Evolutionary conservation across 2,329 filamentous ascomycete genomes (phyloP), one percentile per base, ranked within the genome.

Genomic region (Xenoacremonium recifei): DNA sequence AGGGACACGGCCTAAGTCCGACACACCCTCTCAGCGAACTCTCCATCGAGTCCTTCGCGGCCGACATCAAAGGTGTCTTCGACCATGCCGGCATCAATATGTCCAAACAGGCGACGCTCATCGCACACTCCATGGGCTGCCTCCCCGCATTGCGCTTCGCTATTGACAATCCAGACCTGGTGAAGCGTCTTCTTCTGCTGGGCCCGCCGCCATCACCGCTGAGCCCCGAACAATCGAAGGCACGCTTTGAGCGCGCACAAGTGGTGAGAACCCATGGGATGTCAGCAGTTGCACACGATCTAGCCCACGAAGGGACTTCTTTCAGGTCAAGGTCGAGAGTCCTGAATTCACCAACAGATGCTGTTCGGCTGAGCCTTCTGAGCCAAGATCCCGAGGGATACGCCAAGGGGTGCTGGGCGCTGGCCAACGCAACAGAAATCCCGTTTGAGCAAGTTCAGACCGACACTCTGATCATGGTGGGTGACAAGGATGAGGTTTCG

Each of bases 1-100:
- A 81, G 57, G 77, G 77, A 3, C 76, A 79, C 46, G 77, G 77
- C 1, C 61, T 75, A 6, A 75, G 73, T 2, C 75, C 76, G 0
- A 78, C 76, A 0, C 68, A 66, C 7, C 69, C 76, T 0, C 58
- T 67, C 3, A 70, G 62, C 36, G 49, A 49, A 3, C 39, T 76
- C 10, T 68, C 61, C 5, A 68, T 80, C 27, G 51, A 58, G 1
- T 72, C 67, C 0, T 68, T 75, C 32, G 68, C 69, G 0, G 44
- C 46, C 0, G 75, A 78, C 41, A 51, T 78, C 2, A 39, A 56
- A 3, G 60, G 58, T 3, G 33, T 78, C 2, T 67, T 71, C 44
- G 38, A 63, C 4, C 41, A 60, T 19, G 59, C 63, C 7, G 58
- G 53, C 1, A 56, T 69, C 12, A 39, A 57, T 1, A 20, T 51